These are phyloP conservation scores for Colletotrichum simmondsii DNA, from an alignment of 2,329 filamentous ascomycete species.

Conservation along the genomic window DNA sequence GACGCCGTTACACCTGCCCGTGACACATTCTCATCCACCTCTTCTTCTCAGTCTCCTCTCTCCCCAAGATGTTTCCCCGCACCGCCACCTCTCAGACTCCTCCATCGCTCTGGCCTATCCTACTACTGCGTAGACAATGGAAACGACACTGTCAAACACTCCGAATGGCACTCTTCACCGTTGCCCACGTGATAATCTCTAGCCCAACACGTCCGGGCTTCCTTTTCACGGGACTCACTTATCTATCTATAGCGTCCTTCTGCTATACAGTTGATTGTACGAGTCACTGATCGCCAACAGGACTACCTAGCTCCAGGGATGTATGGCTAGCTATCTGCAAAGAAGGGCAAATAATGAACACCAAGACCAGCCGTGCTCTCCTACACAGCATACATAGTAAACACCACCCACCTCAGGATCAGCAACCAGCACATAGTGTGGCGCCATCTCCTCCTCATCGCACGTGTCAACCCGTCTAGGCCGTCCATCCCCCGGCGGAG, in stretches of 20 bases:
- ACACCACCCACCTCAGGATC: not conserved
- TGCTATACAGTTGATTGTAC: not conserved
- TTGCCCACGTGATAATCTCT: not conserved
- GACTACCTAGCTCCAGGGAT: no score
- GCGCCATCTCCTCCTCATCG: not conserved
- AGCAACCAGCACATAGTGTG: not conserved
- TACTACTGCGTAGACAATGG: not conserved
- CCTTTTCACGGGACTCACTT: not conserved
- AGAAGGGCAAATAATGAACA: not conserved
- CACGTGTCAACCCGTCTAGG: not conserved
- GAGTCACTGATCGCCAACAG: no score
- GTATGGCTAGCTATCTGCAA: no score
- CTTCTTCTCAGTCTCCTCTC: not conserved
- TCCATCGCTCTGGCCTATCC: not conserved
- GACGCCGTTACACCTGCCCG: constrained; percentile 10
- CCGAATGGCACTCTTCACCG: not conserved
- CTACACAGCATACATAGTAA: not conserved
- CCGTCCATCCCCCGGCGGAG: no score
- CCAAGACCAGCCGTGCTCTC: no score
- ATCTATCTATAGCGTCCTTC: not conserved
- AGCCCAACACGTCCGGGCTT: not conserved
- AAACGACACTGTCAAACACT: not conserved
- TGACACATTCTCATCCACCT: not conserved
- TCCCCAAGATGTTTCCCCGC: not conserved
- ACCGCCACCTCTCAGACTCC: not conserved